Base-by-base conservation (phyloP, 1,139 yeast species). In the Zygoascus hellenicus region DNA sequence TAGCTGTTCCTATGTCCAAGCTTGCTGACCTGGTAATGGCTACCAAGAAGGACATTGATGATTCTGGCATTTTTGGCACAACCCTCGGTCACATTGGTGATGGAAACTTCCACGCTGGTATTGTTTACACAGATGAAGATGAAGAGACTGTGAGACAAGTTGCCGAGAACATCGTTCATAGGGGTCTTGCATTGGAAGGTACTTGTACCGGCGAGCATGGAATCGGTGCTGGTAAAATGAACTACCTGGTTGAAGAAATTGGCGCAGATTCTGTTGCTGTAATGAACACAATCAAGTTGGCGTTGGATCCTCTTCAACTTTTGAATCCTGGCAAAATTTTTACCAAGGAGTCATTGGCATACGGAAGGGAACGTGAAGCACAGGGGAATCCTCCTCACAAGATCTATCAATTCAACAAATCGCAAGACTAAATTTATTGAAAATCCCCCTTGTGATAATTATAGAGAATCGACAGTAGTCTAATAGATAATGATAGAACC, bases 181-280 rank as follows among this genome's bases (percentile, higher is more conserved):
- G 86, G 42, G 94, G 94, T 0, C 64, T 83, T 22, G 75, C 66
- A 5, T 72, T 76, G 14, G 94, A 85, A 34, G 96, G 96, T 7
- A 87, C 96, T 0, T 85, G 92, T 59, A 86, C 95, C 0, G 96
- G 96, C 43, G 96, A 87, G 60, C 96, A 87, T 62, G 96, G 95
- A 38, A 79, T 87, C 31, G 96, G 96, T 0, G 75, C 81, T 47
- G 95, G 95, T 48, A 87, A 87, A 64, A 72, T 90, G 56, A 75
- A 75, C 40, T 83, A 71, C 54, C 67, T 87, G 43, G 63, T 72
- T 9, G 78, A 77, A 52, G 96, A 87, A 61, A 66, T 83, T 22
- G 95, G 94, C 1, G 72, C 72, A 15, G 80, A 74, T 19, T 76
- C 92, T 0, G 72, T 87, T 9, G 78, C 77, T 53, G 60, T 83